Base-by-base conservation (phyloP, 2,329 filamentous ascomycete species). In the Xylariaceae sp. region DNA sequence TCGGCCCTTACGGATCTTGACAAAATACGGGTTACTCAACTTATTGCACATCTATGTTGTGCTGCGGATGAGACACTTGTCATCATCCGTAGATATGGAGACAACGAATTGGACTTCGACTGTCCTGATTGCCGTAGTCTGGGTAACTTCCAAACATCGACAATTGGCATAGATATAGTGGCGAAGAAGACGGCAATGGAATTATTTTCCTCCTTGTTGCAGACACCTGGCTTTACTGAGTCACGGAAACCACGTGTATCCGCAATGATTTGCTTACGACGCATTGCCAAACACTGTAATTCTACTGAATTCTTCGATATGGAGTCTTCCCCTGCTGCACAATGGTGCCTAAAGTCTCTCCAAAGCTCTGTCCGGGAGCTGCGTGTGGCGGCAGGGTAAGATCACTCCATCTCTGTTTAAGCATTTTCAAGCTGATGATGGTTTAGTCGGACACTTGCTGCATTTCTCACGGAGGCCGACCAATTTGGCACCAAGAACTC, bases 321-420 rank as follows among this genome's bases (percentile, higher is more conserved):
- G 2, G 80, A 85, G 51, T 74, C 71, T 1, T 90, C 89, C 9
- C 66, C 71, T 1, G 71, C 89, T 38, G 90, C 89, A 0, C 85
- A 91, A 61, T 92, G 89, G 81, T 91, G 90, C 62, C 71, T 96
- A 5, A 82, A 86, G 58, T 89, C 87, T 0, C 73, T 97, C 36
- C 85, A 86, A 55, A 95, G 91, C 67, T 95, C 91, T 1, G 68
- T 90, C 17, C 81, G 92, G 62, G 94, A 97, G 65, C 73, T 97
- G 27, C 84, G 92, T 31, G 81, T 96, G 59, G 86, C 86, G 35
- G 87, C 91, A 50, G 87, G 86, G 75, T 86, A 74, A 62, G 71
- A 65, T 47, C 51, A n/a, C n/a, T 15, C 6, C 5, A 19, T 53
- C 39, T 6, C 56, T 56, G 56, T 43, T 44, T 15, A 40, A 43